These are phyloP conservation scores for Cunninghamia lanceolata DNA, from an alignment of 75 land plant genomes.

Conservation along the genomic window DNA sequence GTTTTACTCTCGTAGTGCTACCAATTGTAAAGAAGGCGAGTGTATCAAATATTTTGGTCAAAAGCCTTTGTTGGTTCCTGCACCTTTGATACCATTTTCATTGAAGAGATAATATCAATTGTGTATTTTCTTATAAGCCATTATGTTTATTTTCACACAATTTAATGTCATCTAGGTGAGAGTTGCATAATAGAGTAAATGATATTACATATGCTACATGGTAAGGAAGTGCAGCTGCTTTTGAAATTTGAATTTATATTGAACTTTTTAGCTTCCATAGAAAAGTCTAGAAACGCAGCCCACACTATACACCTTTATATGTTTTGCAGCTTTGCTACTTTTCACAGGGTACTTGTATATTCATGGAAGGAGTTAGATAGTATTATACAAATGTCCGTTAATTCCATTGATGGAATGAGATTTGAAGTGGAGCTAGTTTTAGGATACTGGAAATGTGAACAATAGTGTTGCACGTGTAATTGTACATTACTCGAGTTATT, in stretches of 20 bases:
- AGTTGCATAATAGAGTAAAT: background rate
- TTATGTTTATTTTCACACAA: background rate
- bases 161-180: background rate
- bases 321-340: background rate
- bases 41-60: slow-evolving; percentile 7
- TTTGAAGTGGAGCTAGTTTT: background rate
- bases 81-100: slow-evolving; percentile 1
- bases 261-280: background rate
- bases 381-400: background rate
- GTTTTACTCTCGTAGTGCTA: background rate
- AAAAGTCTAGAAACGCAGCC: background rate
- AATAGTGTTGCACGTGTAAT: background rate
- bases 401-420: background rate
- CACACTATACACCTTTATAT: background rate
- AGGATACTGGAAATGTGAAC: background rate
- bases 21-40: background rate
- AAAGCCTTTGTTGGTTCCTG: slow-evolving; percentile 7
- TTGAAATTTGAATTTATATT: background rate
- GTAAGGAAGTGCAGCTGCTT: background rate
- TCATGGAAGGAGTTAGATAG: background rate
- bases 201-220: background rate
- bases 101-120: slow-evolving; percentile 9
- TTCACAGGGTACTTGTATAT: background rate
- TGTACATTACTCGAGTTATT: background rate
- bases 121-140: background rate